These are phyloP conservation scores for Pezicula rhizophila DNA, from an alignment of 2,329 filamentous ascomycete genomes.

Conservation along the genomic window DNA sequence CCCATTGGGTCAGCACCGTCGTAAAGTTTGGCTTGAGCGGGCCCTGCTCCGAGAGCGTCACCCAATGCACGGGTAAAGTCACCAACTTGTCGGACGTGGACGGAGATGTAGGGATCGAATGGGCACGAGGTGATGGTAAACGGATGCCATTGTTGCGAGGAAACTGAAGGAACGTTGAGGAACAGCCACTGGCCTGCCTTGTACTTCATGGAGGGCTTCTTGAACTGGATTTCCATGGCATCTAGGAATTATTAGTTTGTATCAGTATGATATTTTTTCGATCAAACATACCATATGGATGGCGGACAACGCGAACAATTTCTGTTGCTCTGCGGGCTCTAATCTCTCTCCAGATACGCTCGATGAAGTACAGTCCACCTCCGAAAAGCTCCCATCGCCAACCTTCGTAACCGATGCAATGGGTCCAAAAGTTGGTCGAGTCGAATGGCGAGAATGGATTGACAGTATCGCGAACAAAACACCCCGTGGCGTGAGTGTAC, in stretches of 20 bases:
- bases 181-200: conserved; percentile 98
- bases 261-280: background rate
- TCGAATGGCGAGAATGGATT: conserved; percentile 77
- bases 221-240: conserved; percentile 94
- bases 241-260: conserved; percentile 45
- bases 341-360: conserved; percentile 88
- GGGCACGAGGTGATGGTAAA: conserved; percentile 99
- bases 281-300: conserved; percentile 74
- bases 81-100: conserved; percentile 93
- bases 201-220: conserved; percentile 94
- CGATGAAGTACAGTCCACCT: conserved; percentile 77
- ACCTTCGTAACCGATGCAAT: conserved; percentile 91
- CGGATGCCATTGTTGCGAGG: conserved; percentile 90
- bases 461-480: conserved; percentile 83
- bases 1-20: conserved; percentile 86
- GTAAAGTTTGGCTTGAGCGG: conserved; percentile 82
- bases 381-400: conserved; percentile 95
- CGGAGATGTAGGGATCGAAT: conserved; percentile 87
- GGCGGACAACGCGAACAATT: conserved; percentile 89
- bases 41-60: conserved; percentile 87
- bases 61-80: conserved; percentile 95
- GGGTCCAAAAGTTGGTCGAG: conserved; percentile 74
- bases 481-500: conserved; percentile 93
- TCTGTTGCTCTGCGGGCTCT: conserved; percentile 76
- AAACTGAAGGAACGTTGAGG: conserved; percentile 85